Evolutionary conservation across 2,329 filamentous ascomycete species (phyloP).

Genomic region (Hymenoscyphus infarciens): DNA sequence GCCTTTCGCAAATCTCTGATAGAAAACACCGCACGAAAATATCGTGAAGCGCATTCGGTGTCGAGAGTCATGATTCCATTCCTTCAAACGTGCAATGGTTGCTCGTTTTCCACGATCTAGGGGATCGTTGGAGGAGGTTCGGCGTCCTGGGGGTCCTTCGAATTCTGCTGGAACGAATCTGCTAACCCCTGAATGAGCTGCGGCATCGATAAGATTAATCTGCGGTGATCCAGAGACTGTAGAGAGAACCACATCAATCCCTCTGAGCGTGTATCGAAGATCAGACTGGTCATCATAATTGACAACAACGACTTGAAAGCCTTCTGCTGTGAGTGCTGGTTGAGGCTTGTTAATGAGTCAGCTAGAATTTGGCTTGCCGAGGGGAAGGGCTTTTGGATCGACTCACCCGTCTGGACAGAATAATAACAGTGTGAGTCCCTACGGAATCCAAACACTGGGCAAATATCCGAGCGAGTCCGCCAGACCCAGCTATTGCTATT

Average conservation of each 20-base stretch:
- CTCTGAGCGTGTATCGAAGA: slow-evolving; percentile 63
- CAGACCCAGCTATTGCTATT: slow-evolving; percentile 59
- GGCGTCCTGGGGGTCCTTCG: slow-evolving; percentile 57
- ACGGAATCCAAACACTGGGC: slow-evolving; percentile 59
- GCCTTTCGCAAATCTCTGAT: slow-evolving; percentile 68
- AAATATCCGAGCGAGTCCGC: slow-evolving; percentile 55
- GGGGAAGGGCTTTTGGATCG: not conserved
- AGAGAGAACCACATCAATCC: slow-evolving; percentile 71
- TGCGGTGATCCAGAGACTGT: slow-evolving; percentile 66
- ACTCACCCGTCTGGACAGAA: slow-evolving; percentile 64
- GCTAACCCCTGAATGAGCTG: slow-evolving; percentile 59
- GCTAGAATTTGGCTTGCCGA: not conserved
- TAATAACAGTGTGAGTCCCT: slow-evolving; percentile 59
- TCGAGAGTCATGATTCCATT: slow-evolving; percentile 45
- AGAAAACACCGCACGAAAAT: slow-evolving; percentile 72
- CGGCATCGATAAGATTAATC: slow-evolving; percentile 68
- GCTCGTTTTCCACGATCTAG: slow-evolving; percentile 57
- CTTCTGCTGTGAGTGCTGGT: slow-evolving; percentile 37
- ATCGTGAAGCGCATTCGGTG: slow-evolving; percentile 62
- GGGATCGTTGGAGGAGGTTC: slow-evolving; percentile 49
- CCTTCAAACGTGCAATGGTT: slow-evolving; percentile 54
- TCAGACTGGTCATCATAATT: slow-evolving; percentile 58
- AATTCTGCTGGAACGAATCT: slow-evolving; percentile 75
- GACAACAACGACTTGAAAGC: slow-evolving; percentile 65
- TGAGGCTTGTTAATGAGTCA: slow-evolving; percentile 31